These are phyloP conservation scores for Eragrostis nindensis DNA, from an alignment of 176 grass and related monocot species.

Conservation along the genomic window DNA sequence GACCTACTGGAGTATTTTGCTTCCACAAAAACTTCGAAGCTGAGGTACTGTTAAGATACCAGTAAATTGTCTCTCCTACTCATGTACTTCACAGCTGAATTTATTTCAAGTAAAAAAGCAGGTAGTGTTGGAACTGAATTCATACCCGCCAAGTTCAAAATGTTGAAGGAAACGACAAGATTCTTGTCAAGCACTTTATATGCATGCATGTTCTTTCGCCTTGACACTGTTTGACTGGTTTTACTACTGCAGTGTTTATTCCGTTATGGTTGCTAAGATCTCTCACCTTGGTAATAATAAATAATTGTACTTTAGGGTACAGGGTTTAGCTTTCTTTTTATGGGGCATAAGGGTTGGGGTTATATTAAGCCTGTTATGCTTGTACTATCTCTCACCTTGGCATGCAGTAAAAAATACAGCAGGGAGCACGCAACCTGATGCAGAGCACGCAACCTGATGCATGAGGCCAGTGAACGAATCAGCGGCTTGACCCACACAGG, in stretches of 20 bases:
- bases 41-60: too few relatives aligned
- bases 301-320: background rate
- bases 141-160: slow-evolving; percentile 34
- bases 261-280: background rate
- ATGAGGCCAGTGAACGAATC: slow-evolving; percentile 5
- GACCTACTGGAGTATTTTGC: too few relatives aligned
- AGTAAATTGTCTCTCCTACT: too few relatives aligned
- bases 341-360: background rate
- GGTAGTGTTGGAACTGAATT: background rate
- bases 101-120: too few relatives aligned
- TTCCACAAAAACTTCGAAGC: too few relatives aligned
- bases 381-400: background rate
- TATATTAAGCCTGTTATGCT: background rate
- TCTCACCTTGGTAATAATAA: background rate
- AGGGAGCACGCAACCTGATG: slow-evolving; percentile 1
- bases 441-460: too few relatives aligned
- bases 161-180: slow-evolving; percentile 37
- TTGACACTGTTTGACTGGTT: background rate
- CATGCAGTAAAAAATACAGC: background rate
- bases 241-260: background rate
- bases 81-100: too few relatives aligned
- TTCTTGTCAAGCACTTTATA: slow-evolving; percentile 7
- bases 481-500: slow-evolving; percentile 26
- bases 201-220: slow-evolving; percentile 5
- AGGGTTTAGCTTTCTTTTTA: background rate